phyloP scores from a whole-genome alignment of 1,284 basidiomycete species.

The Boletellus dicymbophilus region DNA sequence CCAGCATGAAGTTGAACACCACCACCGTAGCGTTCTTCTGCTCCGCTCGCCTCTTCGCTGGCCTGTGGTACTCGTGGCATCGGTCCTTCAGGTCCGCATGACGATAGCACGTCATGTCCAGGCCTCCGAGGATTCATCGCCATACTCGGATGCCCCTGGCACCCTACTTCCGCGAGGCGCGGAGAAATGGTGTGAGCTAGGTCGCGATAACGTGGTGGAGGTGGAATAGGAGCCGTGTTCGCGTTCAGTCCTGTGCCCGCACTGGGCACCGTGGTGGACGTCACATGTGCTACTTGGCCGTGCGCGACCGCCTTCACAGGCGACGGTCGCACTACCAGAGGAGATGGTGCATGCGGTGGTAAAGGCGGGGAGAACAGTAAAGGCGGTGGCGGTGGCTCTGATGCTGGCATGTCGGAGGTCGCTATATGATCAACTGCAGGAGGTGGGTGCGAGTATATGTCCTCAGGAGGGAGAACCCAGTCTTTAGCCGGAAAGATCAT shows the following conservation, averaged over 20 bases:
- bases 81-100: conserved; percentile 4
- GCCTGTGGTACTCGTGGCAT: conserved; percentile 10
- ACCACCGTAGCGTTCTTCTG: conserved; percentile 8
- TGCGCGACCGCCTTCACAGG: conserved; percentile 12
- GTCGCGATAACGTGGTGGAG: conserved; percentile 24
- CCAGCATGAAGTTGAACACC: no score
- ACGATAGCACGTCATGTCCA: conserved; percentile 11
- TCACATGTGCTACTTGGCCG: conserved; percentile 6
- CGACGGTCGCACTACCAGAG: conserved; percentile 14
- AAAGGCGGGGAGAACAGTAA: conserved; percentile 20
- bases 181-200: conserved; percentile 4
- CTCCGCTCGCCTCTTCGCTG: conserved; percentile 12
- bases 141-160: conserved; percentile 22
- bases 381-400: conserved; percentile 15
- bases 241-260: conserved; percentile 10
- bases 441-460: conserved; percentile 17
- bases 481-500: conserved; percentile 26
- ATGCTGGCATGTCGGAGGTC: conserved; percentile 4
- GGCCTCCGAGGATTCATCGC: conserved; percentile 21
- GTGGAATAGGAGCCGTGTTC: conserved; percentile 15
- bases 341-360: conserved; percentile 13
- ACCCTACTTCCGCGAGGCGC: conserved; percentile 26
- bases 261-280: background rate
- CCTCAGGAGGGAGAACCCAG: conserved; percentile 18
- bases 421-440: conserved; percentile 1